Percentiles rank a stretch among this genome's conserved stretches.
phyloP scores from a whole-genome alignment of 306 rosid species.

The barrel medic (Medicago truncatula) region MtrunA17r5.0-ANR NC_053043.1:47993001-47993500 shows the following conservation, averaged over 20 bases:
- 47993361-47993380: too few species aligned
- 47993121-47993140: slow-evolving; percentile 19
- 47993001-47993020: slow-evolving; percentile 90
- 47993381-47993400: too few species aligned
- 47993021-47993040: slow-evolving; percentile 96
- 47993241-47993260: background rate
- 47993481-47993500: too few species aligned
- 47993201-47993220: too few species aligned
- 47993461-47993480: too few species aligned
- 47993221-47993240: background rate
- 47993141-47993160: slow-evolving; percentile 18
- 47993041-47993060: slow-evolving; percentile 75
- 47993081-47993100: slow-evolving; percentile 22
- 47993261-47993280: background rate
- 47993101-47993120: slow-evolving; percentile 25
- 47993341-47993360: too few species aligned
- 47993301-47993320: slow-evolving; percentile 24
- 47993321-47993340: too few species aligned
- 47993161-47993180: background rate
- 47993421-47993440: too few species aligned
- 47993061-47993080: slow-evolving; percentile 12
- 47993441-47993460: too few species aligned
- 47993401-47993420: too few species aligned
- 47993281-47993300: slow-evolving; percentile 27
- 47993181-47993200: too few species aligned